Base-by-base conservation (phyloP, 2,329 filamentous ascomycete genomes). In the Neonectria magnoliae region DNA sequence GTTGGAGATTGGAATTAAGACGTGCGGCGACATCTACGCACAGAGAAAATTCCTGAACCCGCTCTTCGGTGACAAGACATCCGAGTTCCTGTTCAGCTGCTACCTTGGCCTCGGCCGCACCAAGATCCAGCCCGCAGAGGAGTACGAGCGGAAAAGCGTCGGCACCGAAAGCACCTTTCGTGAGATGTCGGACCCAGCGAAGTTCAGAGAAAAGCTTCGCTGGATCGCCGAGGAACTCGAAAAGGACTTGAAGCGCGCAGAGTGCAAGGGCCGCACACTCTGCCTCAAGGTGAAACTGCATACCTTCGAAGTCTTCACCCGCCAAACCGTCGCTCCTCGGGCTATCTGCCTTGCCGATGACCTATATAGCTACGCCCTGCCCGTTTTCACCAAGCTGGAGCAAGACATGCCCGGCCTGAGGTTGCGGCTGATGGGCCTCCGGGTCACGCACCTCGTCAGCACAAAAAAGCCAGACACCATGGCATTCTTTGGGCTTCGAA, bases 231-330 rank as follows among this genome's bases (percentile, higher is more conserved):
- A 94, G 67, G 94, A 97, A 68, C 82, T 99, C 4, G 94, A 97
- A 76, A 91, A 92, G 69, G 95, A 98, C 73, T 84, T 98, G 81
- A 85, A 86, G 62, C 87, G 89, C 27, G 93, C 93, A 1, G 88
- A 93, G 68, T 93, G 93, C 79, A 97, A 95, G 78, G 95, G 95
- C 1, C 88, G 93, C n/a, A 98, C 95, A 0, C 81, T 99, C 1
- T 93, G 93, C 22, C 82, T 99, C 38, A 99, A 99, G 78, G 86
- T 98, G 68, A 99, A 99, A 77, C 82, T 98, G 8, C 93, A 98
- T 76, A 97, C 94, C 0, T 99, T 95, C 73, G 94, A 98, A 77
- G 92, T 98, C 20, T 86, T 93, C 56, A 97, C 94, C 0, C 86
- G 96, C 33, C 96, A 99, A 76, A 87, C 88, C 6, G 88, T 92